Conservation (phyloP, 345 rosid species). For the Rubroshorea leprosula region DNA sequence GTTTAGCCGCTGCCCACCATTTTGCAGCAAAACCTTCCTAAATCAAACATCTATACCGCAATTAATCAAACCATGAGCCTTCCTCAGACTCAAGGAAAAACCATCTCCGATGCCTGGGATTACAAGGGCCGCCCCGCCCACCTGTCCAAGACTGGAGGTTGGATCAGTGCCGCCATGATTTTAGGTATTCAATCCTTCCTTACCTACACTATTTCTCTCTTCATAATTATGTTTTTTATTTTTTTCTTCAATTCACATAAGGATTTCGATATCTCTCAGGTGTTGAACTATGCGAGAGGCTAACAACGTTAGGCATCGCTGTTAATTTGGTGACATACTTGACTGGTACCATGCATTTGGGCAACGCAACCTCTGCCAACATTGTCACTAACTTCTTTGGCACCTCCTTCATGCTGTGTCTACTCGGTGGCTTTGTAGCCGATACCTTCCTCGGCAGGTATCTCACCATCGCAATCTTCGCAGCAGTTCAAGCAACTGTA, state of each 20-base stretch:
- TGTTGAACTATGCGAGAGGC: conserved; percentile 75
- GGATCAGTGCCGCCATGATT: conserved; percentile 92
- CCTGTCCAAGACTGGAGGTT: conserved; percentile 68
- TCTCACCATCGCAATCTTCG: conserved; percentile 81
- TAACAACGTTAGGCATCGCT: conserved; percentile 88
- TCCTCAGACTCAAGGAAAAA: conserved; percentile 44
- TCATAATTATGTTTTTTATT: neutral
- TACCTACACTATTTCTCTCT: no score
- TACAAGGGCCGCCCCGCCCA: conserved; percentile 77
- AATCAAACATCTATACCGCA: neutral
- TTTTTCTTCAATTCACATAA: neutral
- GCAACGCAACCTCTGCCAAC: conserved; percentile 84
- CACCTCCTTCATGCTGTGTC: conserved; percentile 91
- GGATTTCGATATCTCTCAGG: conserved; percentile 28
- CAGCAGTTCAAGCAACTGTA: conserved; percentile 76
- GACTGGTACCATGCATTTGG: conserved; percentile 87
- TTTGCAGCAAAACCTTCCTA: no score
- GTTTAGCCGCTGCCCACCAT: neutral
- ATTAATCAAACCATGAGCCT: conserved; percentile 28
- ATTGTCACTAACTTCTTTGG: conserved; percentile 88
- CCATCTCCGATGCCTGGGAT: conserved; percentile 85
- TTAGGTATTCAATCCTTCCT: no score
- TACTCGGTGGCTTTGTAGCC: conserved; percentile 88
- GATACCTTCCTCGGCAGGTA: conserved; percentile 98
- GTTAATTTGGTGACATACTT: conserved; percentile 89